Percentiles rank a stretch among this genome's conserved stretches.
Conservation (phyloP, 73 alveolate species). For the Uronychia binucleata region DNA sequence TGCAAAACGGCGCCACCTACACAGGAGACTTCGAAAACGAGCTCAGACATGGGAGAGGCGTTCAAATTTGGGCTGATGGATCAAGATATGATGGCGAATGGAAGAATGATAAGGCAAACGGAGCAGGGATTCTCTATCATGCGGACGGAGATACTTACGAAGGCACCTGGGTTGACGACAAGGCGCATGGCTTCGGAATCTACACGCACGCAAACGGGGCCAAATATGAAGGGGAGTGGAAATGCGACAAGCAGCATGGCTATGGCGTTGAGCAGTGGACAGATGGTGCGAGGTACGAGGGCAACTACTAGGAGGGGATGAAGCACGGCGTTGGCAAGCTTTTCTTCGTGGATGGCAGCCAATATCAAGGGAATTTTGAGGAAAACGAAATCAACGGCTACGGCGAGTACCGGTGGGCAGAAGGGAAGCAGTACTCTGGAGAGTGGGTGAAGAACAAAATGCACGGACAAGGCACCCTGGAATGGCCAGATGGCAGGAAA, state of each 20-base stretch:
- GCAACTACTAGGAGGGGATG: constrained; percentile 35
- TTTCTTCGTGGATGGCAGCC: constrained; percentile 37
- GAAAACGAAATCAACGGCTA: constrained; percentile 39
- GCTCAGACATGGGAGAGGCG: constrained; percentile 48
- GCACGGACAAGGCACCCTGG: constrained; percentile 65
- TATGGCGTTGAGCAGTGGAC: constrained; percentile 42
- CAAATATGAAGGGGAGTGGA: constrained; percentile 55
- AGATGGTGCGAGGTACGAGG: constrained; percentile 61
- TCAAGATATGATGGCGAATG: constrained; percentile 40
- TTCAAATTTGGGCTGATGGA: constrained; percentile 46
- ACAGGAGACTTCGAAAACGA: constrained; percentile 42
- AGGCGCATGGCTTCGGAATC: constrained; percentile 55
- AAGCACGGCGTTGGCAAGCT: constrained; percentile 50
- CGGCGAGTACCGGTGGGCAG: constrained; percentile 55
- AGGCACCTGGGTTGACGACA: constrained; percentile 49
- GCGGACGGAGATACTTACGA: constrained; percentile 57
- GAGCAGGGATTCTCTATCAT: constrained; percentile 31
- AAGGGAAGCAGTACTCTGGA: constrained; percentile 69
- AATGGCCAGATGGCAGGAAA: constrained; percentile 68
- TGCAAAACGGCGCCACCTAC: constrained; percentile 50
- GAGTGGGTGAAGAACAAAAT: constrained; percentile 59
- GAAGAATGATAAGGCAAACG: constrained; percentile 49
- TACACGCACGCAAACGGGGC: constrained; percentile 51
- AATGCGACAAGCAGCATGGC: constrained; percentile 40
- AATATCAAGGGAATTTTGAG: constrained; percentile 58